phyloP scores from a whole-genome alignment of 2,329 filamentous ascomycete genomes.

The Colletotrichum musicola region DNA sequence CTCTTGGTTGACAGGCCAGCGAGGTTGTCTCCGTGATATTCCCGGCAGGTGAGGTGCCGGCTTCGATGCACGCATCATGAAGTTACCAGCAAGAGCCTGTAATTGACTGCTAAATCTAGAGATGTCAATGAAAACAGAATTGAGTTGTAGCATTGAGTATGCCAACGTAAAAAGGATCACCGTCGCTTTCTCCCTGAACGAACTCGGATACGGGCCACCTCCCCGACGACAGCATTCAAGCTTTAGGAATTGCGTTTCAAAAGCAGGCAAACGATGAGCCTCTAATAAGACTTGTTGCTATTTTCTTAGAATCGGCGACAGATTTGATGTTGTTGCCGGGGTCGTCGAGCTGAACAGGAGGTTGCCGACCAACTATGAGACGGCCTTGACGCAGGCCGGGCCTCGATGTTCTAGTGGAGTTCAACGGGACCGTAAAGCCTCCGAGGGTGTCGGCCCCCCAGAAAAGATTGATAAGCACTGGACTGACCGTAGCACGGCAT shows the following conservation, averaged over 20 bases:
- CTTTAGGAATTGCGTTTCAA: slow-evolving; percentile 1
- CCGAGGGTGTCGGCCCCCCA: slow-evolving; percentile 43
- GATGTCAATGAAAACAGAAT: too few relatives aligned
- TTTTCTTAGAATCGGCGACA: slow-evolving; percentile 24
- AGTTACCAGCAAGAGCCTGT: too few relatives aligned
- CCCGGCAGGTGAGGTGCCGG: too few relatives aligned
- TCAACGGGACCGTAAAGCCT: slow-evolving; percentile 25
- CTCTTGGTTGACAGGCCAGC: too few relatives aligned
- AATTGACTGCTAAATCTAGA: too few relatives aligned
- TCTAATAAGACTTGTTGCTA: slow-evolving; percentile 14
- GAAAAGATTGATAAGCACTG: slow-evolving; percentile 59
- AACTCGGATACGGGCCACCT: too few relatives aligned
- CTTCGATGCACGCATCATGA: too few relatives aligned
- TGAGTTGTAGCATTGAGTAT: too few relatives aligned
- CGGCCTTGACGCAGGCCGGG: not conserved
- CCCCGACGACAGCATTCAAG: not conserved
- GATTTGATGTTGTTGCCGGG: slow-evolving; percentile 18
- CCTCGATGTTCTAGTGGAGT: too few relatives aligned
- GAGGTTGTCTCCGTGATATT: too few relatives aligned
- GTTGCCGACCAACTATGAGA: slow-evolving; percentile 28
- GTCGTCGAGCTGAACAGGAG: slow-evolving; percentile 23
- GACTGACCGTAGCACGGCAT: slow-evolving; percentile 59
- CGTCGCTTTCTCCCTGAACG: too few relatives aligned
- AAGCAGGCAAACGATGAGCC: not conserved
- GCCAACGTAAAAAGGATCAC: too few relatives aligned